Evolutionary conservation across 1,139 yeast genomes (phyloP), one percentile per base, ranked within the genome.

Genomic region (Candida sanyaensis): DNA sequence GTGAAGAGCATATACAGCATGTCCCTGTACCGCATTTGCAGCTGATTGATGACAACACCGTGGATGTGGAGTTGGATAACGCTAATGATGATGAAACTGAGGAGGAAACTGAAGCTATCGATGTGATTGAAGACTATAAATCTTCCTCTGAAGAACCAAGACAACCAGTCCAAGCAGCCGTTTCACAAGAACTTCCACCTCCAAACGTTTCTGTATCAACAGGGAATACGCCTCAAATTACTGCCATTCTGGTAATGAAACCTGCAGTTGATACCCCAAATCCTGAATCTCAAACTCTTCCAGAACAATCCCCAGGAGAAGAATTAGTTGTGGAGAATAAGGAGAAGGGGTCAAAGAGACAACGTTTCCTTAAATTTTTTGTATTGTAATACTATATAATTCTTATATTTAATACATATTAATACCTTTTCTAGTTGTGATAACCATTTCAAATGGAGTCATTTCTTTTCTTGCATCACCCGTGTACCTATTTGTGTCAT

Each of bases 21-120:
- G 38, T 36, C n/a, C 38, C 38, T 9, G 38, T 36, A 12, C 38
- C 38, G 5, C 38, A 36, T n/a, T 36, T 36, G 28, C 36, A 32
- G 23, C 36, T 32, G 36, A 17, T 32, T 12, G 36, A 32, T 32
- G 36, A 32, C 10, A 17, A 13, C 10, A 32, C 36, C 10, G 38
- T 36, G 11, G 38, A 36, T 23, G 38, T 36, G 11, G 38, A 23
- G 10, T n/a, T 11, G 11, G 38, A 36, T 10, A 23, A 23, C 23
- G 28, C 11, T 7, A 29, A 36, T n/a, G 38, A 36, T 6, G 36
- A 12, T 6, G 38, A 36, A 13, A 9, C 23, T 17, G 27, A 3
- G 17, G 26, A 34, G 6, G 37, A 34, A 10, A 7, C 26, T 13
- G 37, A 34, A n/a, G 37, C 26, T 6, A 34, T 34, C 9, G 38